Conservation (phyloP, 2,329 filamentous ascomycete genomes). For the Paradendryphiella salina region DNA sequence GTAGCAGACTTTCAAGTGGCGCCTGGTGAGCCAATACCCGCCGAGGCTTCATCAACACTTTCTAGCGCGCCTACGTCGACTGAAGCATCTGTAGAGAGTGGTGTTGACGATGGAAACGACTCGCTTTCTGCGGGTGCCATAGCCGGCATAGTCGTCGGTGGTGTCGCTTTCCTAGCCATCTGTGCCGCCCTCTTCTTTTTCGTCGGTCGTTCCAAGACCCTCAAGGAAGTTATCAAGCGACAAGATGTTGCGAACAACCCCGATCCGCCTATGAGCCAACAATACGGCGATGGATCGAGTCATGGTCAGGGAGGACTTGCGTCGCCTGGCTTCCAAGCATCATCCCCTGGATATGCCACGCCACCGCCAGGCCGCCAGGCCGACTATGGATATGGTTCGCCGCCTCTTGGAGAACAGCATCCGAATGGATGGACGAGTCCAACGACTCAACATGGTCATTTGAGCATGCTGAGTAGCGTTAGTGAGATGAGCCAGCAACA, state of each 20-base stretch:
- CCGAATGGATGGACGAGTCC: slow-evolving; percentile 29
- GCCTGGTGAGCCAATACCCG: slow-evolving; percentile 48
- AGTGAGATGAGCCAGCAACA: slow-evolving; percentile 29
- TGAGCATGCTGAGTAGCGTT: slow-evolving; percentile 25
- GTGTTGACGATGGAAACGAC: slow-evolving; percentile 2
- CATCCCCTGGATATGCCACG: slow-evolving; percentile 8
- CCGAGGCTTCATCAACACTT: slow-evolving; percentile 36
- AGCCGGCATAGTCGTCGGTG: slow-evolving; percentile 64
- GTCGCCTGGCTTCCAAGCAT: slow-evolving; percentile 6
- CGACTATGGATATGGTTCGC: slow-evolving; percentile 18
- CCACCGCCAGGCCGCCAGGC: slow-evolving; percentile 14
- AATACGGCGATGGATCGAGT: background rate
- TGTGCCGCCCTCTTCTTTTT: slow-evolving; percentile 66
- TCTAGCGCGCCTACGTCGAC: slow-evolving; percentile 14
- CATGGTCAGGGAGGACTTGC: slow-evolving; percentile 13
- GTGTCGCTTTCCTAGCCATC: slow-evolving; percentile 62
- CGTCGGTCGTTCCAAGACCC: slow-evolving; percentile 55
- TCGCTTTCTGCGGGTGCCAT: slow-evolving; percentile 48
- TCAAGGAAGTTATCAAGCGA: slow-evolving; percentile 30
- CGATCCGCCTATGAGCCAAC: slow-evolving; percentile 7
- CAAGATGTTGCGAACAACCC: slow-evolving; percentile 4
- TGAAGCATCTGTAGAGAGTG: background rate
- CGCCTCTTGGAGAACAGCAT: slow-evolving; percentile 28
- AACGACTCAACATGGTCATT: slow-evolving; percentile 20
- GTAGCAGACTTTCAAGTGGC: slow-evolving; percentile 38